Evolutionary conservation across 768 basidiomycete species (phyloP).

Genomic region (Gautieria morchelliformis): DNA sequence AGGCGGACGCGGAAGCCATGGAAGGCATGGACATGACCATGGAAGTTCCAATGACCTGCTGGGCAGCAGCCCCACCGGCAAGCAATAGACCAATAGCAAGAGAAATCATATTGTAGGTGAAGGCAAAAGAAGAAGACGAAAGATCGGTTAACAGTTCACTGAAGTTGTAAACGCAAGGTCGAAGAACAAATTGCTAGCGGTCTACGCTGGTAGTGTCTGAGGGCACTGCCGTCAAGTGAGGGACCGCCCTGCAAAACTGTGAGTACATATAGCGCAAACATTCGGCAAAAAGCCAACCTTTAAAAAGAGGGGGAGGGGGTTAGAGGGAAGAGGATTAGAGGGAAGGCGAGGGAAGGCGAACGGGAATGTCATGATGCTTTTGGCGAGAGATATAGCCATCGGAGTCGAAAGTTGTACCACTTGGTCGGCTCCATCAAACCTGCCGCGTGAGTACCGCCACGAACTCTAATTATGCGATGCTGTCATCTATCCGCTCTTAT

Average conservation of each 20-base stretch:
- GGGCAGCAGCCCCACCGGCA: slow-evolving; percentile 46
- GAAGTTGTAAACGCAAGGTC: slow-evolving; percentile 21
- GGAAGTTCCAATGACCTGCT: slow-evolving; percentile 37
- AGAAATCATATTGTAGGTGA: slow-evolving; percentile 51
- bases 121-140: slow-evolving; percentile 26
- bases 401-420: neutral
- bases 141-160: slow-evolving; percentile 10
- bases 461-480: too few relatives aligned
- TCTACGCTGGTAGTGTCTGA: slow-evolving; percentile 45
- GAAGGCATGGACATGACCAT: slow-evolving; percentile 15
- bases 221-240: slow-evolving; percentile 58
- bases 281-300: neutral
- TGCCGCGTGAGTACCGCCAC: too few relatives aligned
- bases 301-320: slow-evolving; percentile 16
- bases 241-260: slow-evolving; percentile 23
- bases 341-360: slow-evolving; percentile 22
- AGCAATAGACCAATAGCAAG: slow-evolving; percentile 50
- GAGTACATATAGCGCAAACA: slow-evolving; percentile 21
- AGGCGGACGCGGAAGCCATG: slow-evolving; percentile 18
- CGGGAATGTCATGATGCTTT: neutral
- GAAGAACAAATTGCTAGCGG: slow-evolving; percentile 39
- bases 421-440: too few relatives aligned
- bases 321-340: neutral
- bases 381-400: neutral
- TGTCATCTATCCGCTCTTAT: too few relatives aligned